These are phyloP conservation scores for Stygiomarasmius scandens DNA, from an alignment of 1,284 basidiomycete genomes.

Conservation along the genomic window DNA sequence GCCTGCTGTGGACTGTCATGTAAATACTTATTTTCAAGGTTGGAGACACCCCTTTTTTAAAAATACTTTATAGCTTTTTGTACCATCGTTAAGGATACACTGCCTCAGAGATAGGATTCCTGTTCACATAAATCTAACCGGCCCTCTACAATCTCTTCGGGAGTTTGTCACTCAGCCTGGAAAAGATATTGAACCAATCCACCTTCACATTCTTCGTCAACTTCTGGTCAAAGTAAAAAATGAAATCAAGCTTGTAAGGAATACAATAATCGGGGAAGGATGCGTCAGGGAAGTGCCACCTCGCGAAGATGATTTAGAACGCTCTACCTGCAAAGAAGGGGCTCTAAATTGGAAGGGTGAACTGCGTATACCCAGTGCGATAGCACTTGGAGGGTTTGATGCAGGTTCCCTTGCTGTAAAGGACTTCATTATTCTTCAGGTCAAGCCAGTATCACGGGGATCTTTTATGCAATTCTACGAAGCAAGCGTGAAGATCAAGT, in stretches of 20 bases:
- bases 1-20: slow-evolving; percentile 49
- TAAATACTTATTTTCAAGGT: slow-evolving; percentile 29
- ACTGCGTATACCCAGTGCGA: neutral
- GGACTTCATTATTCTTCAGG: neutral
- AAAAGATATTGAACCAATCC: neutral
- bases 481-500: neutral
- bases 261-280: neutral
- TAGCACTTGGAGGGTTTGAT: neutral
- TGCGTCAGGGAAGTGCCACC: neutral
- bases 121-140: neutral
- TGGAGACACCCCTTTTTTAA: too few species aligned
- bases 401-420: neutral
- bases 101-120: neutral
- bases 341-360: neutral
- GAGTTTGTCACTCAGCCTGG: neutral
- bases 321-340: neutral
- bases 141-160: neutral
- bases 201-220: neutral
- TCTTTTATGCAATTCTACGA: neutral
- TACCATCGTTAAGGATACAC: neutral
- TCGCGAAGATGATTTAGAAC: neutral
- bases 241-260: neutral
- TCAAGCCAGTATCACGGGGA: neutral
- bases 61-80: neutral
- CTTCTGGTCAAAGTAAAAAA: neutral